Conservation (phyloP, 2,329 filamentous ascomycete species). For the Xylaria digitata region DNA sequence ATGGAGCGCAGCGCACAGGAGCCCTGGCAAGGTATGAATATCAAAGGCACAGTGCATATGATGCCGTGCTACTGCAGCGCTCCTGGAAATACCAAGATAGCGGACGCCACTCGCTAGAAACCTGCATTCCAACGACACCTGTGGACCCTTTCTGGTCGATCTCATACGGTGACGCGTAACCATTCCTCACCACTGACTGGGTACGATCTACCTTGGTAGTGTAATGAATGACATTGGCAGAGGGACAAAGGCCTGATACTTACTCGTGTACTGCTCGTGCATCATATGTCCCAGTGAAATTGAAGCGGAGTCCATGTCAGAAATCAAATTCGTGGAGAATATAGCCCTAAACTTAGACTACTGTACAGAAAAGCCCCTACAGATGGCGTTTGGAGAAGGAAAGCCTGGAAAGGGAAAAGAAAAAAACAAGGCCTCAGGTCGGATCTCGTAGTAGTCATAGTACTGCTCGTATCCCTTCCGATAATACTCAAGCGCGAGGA, state of each 20-base stretch:
- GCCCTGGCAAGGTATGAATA: background rate
- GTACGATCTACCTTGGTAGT: background rate
- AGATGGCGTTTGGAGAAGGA: background rate
- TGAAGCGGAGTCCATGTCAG: conserved; percentile 9
- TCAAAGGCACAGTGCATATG: conserved; percentile 25
- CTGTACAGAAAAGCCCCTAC: conserved; percentile 1
- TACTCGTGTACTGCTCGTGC: conserved; percentile 22
- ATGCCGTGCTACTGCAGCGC: conserved; percentile 9
- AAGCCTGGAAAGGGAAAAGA: background rate
- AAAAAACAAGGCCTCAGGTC: conserved; percentile 7
- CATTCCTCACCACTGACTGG: conserved; percentile 24
- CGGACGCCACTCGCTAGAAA: conserved; percentile 26
- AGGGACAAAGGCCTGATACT: conserved; percentile 5
- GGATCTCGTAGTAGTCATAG: conserved; percentile 3
- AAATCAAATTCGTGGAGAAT: conserved; percentile 17
- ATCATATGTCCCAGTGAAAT: conserved; percentile 21
- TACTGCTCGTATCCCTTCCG: conserved; percentile 3
- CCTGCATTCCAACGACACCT: background rate
- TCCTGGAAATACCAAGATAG: conserved; percentile 8
- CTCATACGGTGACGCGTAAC: conserved; percentile 34
- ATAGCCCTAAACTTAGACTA: too few species aligned
- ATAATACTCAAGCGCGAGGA: background rate
- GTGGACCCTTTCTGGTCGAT: conserved; percentile 18
- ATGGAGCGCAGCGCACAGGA: background rate
- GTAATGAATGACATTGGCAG: conserved; percentile 5